Base-by-base conservation (phyloP, 169 alveolate species). In the Eimeria falciformis region DNA sequence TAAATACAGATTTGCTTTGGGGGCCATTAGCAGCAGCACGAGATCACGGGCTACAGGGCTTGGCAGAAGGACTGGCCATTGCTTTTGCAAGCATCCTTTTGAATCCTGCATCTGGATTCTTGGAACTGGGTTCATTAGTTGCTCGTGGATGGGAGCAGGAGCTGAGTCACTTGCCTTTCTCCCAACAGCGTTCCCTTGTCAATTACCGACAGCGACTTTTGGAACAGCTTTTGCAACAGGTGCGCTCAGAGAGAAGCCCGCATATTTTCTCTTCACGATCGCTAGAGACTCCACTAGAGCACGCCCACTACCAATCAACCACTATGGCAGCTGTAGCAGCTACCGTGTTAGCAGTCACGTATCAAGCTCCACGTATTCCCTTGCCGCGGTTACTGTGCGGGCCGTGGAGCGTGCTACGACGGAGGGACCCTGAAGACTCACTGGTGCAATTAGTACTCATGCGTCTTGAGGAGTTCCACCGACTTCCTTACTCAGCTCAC, bases 321-420 rank as follows among this genome's bases (percentile, higher is more conserved):
- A 1, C 65, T 21, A 3, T 3, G 1, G 65, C n/a, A 12, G 17
- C n/a, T 17, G 65, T 21, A 21, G 65, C 65, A 17, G 65, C n/a
- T 53, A 53, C 25, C 65, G n/a, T 21, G 25, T 21, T 21, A 53
- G 65, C 65, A 53, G n/a, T 12, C 65, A 17, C 25, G 25, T 21
- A 12, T 21, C 25, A 53, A 53, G 65, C 65, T 53, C 65, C 65
- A 53, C 65, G 65, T 21, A 62, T 77, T 21, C 69, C 86, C 23
- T 40, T 77, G 66, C 86, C 86, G 45, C 86, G 86, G 23, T 12
- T 77, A 47, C 86, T 77, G 21, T 77, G 46, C 46, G 62, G 86
- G 45, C 86, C 69, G 46, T n/a, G 46, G 68, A 47, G 68, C 43
- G 86, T 77, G 7, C 68, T 77, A 66, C 33, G 43, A n/a, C 68